Conservation (phyloP, 495 filamentous ascomycete species). For the Corynascus novoguineensis region DNA sequence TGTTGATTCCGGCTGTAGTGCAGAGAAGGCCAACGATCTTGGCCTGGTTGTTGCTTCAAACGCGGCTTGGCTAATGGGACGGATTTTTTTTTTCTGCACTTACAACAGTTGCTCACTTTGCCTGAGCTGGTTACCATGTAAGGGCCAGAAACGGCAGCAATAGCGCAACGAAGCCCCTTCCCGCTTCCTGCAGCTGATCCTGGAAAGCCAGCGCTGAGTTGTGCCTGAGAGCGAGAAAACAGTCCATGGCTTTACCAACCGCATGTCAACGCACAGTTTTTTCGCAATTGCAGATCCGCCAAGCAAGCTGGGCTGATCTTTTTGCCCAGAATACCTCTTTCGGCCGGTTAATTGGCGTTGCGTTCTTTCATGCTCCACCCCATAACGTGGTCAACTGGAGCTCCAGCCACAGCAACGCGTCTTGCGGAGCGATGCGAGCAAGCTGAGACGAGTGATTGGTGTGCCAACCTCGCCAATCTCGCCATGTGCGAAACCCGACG, state of each 20-base stretch:
- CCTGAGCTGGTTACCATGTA: no score
- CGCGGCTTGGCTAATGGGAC: not conserved
- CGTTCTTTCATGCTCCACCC: not conserved
- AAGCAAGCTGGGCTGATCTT: not conserved
- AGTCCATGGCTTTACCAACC: not conserved
- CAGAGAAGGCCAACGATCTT: not conserved
- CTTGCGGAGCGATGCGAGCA: not conserved
- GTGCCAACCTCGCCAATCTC: no score
- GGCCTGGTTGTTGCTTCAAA: not conserved
- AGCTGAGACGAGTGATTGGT: not conserved
- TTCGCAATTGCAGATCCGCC: not conserved
- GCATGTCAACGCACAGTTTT: not conserved
- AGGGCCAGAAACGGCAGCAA: slow-evolving; percentile 16
- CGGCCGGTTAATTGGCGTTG: not conserved
- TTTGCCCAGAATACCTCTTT: not conserved
- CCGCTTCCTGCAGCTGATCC: not conserved
- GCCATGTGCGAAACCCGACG: no score
- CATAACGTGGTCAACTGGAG: not conserved
- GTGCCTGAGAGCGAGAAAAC: not conserved
- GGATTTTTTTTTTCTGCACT: not conserved
- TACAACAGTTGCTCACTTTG: not conserved
- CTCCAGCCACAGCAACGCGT: not conserved
- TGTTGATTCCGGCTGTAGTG: not conserved
- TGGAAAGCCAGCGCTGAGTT: no score
- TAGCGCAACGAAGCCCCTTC: not conserved